Base-by-base conservation (phyloP, 148 eudicot species). In the Vaccinium vitisidaea region DNA sequence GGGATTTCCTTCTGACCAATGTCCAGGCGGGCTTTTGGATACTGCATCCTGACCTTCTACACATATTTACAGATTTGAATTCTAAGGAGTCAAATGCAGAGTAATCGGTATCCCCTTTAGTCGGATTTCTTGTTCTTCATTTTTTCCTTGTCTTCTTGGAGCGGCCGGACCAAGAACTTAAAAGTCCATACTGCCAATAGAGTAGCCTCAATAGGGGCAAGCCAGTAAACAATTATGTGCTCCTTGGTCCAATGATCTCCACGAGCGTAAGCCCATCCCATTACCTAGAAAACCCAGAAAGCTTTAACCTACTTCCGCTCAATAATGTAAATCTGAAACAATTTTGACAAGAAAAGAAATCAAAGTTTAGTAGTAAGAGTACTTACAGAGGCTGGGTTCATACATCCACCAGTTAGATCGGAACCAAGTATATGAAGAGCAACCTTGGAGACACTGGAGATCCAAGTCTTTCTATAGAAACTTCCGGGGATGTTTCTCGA, bases 221-320 rank as follows among this genome's bases (percentile, higher is more conserved):
- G 98, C 99, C 99, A 96, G 82, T 96, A 96, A n/a, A 96, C 99
- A 80, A 92, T 71, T 80, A 96, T 81, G 84, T 94, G 98, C 89
- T 94, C 97, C 88, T 92, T 96, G 39, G 94, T 92, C 84, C 87
- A 77, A 88, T 96, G 93, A 85, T 93, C 93, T 32, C 98, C 95
- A 9, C 93, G 92, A 80, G 97, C 97, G 89, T 88, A 93, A 70
- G 99, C 99, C 98, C 98, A 96, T 71, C 98, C 99, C 88, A 91
- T 91, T 75, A 91, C 97, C 99, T 96, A 82, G 80, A 84, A 63
- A 50, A 84, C 56, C 6, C 67, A 84, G 30, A 79, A 49, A 53
- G 18, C 43, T 84, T 53, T 50, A 86, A 49, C 21, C 85, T n/a
- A 21, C 16, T 53, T 8, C 1, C 25, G 14, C 49, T 70, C 25